These are phyloP conservation scores for Chaetomium cochliodes DNA, from an alignment of 495 filamentous ascomycete species.

Conservation along the genomic window DNA sequence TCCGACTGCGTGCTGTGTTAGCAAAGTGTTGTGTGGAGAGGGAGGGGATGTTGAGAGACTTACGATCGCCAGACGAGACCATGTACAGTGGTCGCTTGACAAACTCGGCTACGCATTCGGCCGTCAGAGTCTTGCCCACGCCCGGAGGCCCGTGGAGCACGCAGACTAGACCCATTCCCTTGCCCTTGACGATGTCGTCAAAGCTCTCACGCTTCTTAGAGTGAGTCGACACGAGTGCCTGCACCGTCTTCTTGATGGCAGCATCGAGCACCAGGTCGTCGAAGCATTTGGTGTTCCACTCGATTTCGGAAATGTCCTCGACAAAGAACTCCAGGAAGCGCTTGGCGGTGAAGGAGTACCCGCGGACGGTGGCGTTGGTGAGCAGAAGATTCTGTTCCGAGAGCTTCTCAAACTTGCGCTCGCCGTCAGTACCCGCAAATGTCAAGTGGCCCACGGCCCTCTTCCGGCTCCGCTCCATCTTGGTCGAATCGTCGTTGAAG, in stretches of 20 bases:
- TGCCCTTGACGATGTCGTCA: conserved; percentile 42
- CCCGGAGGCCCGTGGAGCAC: conserved; percentile 45
- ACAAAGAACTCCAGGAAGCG: conserved; percentile 39
- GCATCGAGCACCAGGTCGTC: conserved; percentile 55
- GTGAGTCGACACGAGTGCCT: conserved; percentile 48
- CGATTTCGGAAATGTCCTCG: conserved; percentile 31
- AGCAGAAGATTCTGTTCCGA: conserved; percentile 36
- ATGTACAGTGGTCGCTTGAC: conserved; percentile 53
- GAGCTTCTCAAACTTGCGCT: conserved; percentile 24
- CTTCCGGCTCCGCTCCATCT: conserved; percentile 12
- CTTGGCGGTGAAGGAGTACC: conserved; percentile 36
- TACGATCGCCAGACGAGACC: conserved; percentile 52
- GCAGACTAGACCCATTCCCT: conserved; percentile 40
- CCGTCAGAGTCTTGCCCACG: conserved; percentile 44
- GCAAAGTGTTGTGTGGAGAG: neutral
- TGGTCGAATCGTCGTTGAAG: conserved; percentile 10
- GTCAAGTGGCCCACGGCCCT: neutral
- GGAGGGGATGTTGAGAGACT: conserved; percentile 1
- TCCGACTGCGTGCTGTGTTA: conserved; percentile 30
- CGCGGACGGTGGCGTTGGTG: conserved; percentile 35
- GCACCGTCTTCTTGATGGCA: conserved; percentile 52
- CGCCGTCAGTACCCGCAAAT: conserved; percentile 19
- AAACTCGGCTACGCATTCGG: conserved; percentile 51
- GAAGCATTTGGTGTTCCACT: conserved; percentile 45
- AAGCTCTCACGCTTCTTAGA: conserved; percentile 34